Conservation (phyloP, 2,329 filamentous ascomycete species). For the Westerdykella sp. region DNA sequence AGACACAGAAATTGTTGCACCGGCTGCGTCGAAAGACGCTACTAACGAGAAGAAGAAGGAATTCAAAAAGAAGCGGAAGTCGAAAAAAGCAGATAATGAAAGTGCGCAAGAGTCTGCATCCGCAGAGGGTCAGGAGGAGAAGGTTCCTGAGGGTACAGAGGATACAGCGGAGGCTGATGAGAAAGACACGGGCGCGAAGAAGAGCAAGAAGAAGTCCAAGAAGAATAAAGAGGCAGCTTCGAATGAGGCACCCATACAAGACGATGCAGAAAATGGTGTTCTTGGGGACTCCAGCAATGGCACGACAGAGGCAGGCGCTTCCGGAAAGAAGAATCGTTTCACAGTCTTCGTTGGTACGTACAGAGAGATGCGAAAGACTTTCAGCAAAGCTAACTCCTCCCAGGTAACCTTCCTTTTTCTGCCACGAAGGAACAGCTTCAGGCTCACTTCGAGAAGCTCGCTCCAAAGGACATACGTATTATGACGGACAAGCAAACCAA, state of each 20-base stretch:
- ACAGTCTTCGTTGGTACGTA: constrained; percentile 67
- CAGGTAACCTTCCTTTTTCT: constrained; percentile 81
- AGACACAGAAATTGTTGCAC: neutral
- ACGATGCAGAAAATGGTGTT: constrained; percentile 9
- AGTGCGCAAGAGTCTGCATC: constrained; percentile 3
- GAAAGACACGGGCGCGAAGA: neutral
- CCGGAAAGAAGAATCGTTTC: constrained; percentile 52
- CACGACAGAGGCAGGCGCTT: constrained; percentile 9
- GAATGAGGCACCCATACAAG: constrained; percentile 8
- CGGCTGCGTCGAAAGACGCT: constrained; percentile 6
- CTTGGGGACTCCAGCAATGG: constrained; percentile 14
- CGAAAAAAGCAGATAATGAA: constrained; percentile 14
- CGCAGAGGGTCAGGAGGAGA: constrained; percentile 11
- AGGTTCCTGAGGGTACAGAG: constrained; percentile 18
- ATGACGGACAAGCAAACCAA: constrained; percentile 34
- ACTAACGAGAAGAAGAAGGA: constrained; percentile 14
- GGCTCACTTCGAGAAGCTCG: constrained; percentile 71
- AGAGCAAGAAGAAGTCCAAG: constrained; percentile 4
- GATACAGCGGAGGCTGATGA: constrained; percentile 12
- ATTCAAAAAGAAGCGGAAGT: constrained; percentile 17
- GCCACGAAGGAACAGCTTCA: constrained; percentile 64
- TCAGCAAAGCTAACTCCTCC: constrained; percentile 12
- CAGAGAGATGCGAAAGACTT: constrained; percentile 8
- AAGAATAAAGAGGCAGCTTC: neutral
- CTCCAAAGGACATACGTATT: constrained; percentile 60